A percentile compares a stretch with the other conserved stretches of the same genome.
Evolutionary conservation across 2,329 filamentous ascomycete species (phyloP).

Genomic region (Penicillium freii): DNA sequence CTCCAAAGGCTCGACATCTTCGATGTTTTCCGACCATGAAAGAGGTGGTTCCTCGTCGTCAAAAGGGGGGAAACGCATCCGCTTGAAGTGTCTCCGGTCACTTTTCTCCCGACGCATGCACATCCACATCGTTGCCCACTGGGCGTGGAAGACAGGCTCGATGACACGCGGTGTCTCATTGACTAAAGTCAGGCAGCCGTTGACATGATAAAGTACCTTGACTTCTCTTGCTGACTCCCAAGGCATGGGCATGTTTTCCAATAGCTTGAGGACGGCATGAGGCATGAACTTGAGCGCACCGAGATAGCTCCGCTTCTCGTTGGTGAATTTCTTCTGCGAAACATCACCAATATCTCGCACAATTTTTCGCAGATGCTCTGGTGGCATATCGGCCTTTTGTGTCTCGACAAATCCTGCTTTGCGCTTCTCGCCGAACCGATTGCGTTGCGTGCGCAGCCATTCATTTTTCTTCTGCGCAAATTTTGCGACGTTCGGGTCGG

Average conservation of each 20-base stretch:
- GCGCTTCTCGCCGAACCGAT: slow-evolving; percentile 93
- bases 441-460: slow-evolving; percentile 89
- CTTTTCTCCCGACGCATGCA: slow-evolving; percentile 98
- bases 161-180: slow-evolving; percentile 97
- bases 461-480: slow-evolving; percentile 99
- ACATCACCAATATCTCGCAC: slow-evolving; percentile 98
- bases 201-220: slow-evolving; percentile 97
- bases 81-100: slow-evolving; percentile 92
- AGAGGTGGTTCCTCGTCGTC: slow-evolving; percentile 97
- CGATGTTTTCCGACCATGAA: slow-evolving; percentile 98
- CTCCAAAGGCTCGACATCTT: slow-evolving; percentile 95
- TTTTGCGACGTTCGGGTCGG: slow-evolving; percentile 84
- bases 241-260: slow-evolving; percentile 99
- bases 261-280: slow-evolving; percentile 90
- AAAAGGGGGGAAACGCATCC: slow-evolving; percentile 98
- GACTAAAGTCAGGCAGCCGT: slow-evolving; percentile 92
- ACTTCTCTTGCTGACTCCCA: slow-evolving; percentile 97
- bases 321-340: slow-evolving; percentile 98
- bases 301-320: slow-evolving; percentile 95
- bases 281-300: slow-evolving; percentile 99
- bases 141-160: slow-evolving; percentile 94
- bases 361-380: slow-evolving; percentile 96
- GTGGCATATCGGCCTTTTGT: slow-evolving; percentile 97
- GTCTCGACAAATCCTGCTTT: slow-evolving; percentile 96
- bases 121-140: slow-evolving; percentile 99